Base-by-base conservation (phyloP, 1,284 basidiomycete genomes). In the Boletus holoroseus region DNA sequence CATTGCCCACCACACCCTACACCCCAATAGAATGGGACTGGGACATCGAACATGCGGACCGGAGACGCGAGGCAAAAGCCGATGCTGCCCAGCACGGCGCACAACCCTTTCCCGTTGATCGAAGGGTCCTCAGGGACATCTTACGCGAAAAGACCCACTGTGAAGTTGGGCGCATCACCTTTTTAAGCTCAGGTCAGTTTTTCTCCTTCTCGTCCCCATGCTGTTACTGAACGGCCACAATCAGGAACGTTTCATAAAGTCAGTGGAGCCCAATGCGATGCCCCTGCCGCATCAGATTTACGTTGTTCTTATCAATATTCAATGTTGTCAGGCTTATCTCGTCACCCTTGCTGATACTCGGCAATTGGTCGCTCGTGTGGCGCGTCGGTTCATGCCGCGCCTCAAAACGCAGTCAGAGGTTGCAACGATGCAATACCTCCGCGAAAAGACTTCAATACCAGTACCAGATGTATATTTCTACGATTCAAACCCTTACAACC, bases 381-480 rank as follows among this genome's bases (percentile, higher is more conserved):
- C 88, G 3, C 82, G 87, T 44, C 78, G 85, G 12, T 89, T 85
- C 67, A 88, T 90, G 85, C 84, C 87, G 2, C 77, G 83, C 30
- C 74, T 88, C 56, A 91, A 91, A 72, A 88, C 84, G 4, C 83
- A 86, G 64, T 88, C 86, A 0, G 88, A 91, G 63, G 83, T 89
- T 15, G 88, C 88, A 2, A 91, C 88, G 0, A 81, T 91, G 73
- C 74, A 77, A 27, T 91, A 85, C 63, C 73, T 91, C 31, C 81
- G 84, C 44, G 73, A 81, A 55, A 74, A 79, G 57, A 85, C 85
- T 2, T 68, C 71, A 49, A 74, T 89, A 18, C 87, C 88, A 0
- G 83, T 90, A 5, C 87, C 88, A 0, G 74, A 69, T 18, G 79
- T 91, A 7, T 85, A 83, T 55, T 78, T 81, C 62, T 85, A 86